Base-by-base conservation (phyloP, 345 rosid genomes). In the Cardamine resedifolia region DNA sequence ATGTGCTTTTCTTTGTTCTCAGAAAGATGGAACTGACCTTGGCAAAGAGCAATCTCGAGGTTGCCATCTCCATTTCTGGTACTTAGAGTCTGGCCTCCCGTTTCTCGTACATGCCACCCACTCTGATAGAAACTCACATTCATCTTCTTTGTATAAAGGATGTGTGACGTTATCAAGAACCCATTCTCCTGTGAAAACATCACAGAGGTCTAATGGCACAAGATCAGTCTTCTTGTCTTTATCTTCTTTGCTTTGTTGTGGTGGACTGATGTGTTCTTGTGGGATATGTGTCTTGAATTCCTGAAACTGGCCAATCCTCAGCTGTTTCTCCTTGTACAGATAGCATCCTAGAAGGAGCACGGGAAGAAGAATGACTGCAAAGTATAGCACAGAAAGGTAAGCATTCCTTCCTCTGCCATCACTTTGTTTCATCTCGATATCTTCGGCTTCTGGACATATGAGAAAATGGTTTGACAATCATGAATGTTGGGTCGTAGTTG, bases 51-150 rank as follows among this genome's bases (percentile, higher is more conserved):
- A 95, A 50, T 88, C 92, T 55, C 78, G 84, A 24, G 99, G 99
- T 65, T 95, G 87, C 99, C 99, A 95, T 81, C 88, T 87, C 99
- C 98, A 95, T 38, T 84, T 86, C 88, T 95, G 96, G 70, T 83
- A 91, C 65, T 71, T 24, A 6, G 94, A 88, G 69, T 95, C 93
- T 44, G 83, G 85, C 72, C 99, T 88, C 21, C 96, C 98, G 68
- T 95, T 90, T 78, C 85, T 81, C 39, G 83, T 75, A 70, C 96
- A 95, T 7, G 85, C 77, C 49, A 82, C 92, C 78, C 85, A 88
- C 55, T 84, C 83, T 0, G 90, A 64, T 7, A 87, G 78, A 49
- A 83, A 88, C 77, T 87, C 86, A 33, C 99, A 91, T 47, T 90
- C 90, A 1, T 83, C 85, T 79, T 90, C 97, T 77, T 75, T 84